Conservation (phyloP, 192 early-diverging fungal species). For the Linnemannia zychae region DNA sequence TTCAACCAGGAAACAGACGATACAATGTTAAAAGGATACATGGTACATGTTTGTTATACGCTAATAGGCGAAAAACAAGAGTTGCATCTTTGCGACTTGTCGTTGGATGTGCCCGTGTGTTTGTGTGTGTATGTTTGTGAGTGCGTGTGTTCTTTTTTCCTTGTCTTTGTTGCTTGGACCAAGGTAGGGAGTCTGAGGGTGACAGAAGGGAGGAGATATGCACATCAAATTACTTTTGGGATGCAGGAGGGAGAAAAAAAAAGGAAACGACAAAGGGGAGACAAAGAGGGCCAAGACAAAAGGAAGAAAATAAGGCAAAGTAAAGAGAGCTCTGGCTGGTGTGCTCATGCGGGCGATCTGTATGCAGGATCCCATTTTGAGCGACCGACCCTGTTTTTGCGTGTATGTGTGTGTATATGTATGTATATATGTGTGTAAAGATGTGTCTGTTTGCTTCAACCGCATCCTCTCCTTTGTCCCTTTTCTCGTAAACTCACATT, state of each 20-base stretch:
- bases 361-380: neutral
- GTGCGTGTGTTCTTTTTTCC: neutral
- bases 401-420: neutral
- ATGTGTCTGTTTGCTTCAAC: neutral
- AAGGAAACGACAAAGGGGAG: neutral
- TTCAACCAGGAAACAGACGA: neutral
- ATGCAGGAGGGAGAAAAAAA: slow-evolving; percentile 7
- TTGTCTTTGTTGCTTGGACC: neutral
- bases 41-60: neutral
- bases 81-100: neutral
- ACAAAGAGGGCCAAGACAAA: neutral
- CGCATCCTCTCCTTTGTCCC: neutral
- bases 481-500: neutral
- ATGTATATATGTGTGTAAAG: neutral
- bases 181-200: neutral
- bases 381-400: neutral
- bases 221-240: neutral
- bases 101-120: neutral
- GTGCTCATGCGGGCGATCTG: slow-evolving; percentile 5
- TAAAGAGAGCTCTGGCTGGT: neutral
- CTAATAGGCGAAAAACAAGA: too few species aligned
- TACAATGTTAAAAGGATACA: neutral
- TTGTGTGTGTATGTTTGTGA: too few species aligned
- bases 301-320: neutral
- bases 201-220: neutral